Percentiles rank a stretch among this genome's conserved stretches.
Conservation (phyloP, 2,329 filamentous ascomycete species). For the Colletotrichum magnum region DNA sequence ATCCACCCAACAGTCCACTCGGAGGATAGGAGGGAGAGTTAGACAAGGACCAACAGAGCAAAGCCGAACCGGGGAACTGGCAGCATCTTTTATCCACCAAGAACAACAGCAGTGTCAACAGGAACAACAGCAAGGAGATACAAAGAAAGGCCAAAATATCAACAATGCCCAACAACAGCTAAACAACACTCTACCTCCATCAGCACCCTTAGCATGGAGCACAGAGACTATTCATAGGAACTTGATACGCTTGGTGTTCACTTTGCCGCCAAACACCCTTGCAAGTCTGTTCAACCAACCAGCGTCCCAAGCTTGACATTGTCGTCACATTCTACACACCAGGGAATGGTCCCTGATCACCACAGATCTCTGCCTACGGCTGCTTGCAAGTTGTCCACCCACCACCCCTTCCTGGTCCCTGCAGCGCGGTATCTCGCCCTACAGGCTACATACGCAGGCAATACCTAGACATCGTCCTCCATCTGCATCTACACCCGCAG, state of each 20-base stretch:
- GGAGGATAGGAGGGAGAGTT: conserved; percentile 10
- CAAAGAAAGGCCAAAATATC: neutral
- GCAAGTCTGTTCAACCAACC: conserved; percentile 3
- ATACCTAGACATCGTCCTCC: neutral
- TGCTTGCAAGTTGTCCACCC: conserved; percentile 37
- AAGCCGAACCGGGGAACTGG: neutral
- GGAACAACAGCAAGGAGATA: conserved; percentile 8
- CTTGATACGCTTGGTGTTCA: conserved; percentile 17
- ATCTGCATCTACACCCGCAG: conserved; percentile 14
- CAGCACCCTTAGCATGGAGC: conserved; percentile 9
- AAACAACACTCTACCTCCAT: neutral
- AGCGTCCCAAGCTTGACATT: conserved; percentile 18
- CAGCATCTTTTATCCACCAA: neutral
- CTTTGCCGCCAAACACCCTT: conserved; percentile 22
- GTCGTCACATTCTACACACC: conserved; percentile 25
- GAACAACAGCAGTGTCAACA: neutral
- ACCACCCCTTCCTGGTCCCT: conserved; percentile 23
- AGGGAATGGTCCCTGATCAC: conserved; percentile 30
- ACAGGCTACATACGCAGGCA: conserved; percentile 2
- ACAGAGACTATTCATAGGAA: conserved; percentile 34
- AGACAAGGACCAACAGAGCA: conserved; percentile 1
- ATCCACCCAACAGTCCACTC: conserved; percentile 3
- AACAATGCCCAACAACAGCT: conserved; percentile 4
- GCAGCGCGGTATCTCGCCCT: conserved; percentile 22
- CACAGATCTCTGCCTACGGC: conserved; percentile 34